Conservation (phyloP, 306 rosid species). For the Quercus aquifolioides region DNA sequence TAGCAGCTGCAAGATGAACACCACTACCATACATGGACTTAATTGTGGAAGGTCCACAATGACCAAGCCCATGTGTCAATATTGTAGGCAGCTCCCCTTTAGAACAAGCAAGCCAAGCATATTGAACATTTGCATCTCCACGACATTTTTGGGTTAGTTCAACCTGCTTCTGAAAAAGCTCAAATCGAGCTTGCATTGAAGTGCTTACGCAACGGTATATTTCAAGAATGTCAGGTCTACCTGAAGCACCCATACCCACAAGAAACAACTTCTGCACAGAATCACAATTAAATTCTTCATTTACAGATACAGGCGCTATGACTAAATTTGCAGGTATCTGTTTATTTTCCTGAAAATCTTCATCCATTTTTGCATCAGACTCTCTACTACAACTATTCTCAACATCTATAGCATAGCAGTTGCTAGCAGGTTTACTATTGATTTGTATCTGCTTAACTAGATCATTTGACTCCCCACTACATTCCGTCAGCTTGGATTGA, state of each 20-base stretch:
- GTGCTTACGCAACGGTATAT: conserved; percentile 40
- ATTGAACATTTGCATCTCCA: conserved; percentile 65
- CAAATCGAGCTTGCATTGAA: conserved; percentile 49
- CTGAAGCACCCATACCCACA: conserved; percentile 42
- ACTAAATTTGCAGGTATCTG: conserved; percentile 26
- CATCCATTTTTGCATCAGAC: conserved; percentile 32
- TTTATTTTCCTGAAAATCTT: conserved; percentile 30
- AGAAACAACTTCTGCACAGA: conserved; percentile 59
- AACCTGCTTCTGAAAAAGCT: conserved; percentile 74
- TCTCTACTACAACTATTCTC: conserved; percentile 57
- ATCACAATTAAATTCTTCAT: conserved; percentile 42
- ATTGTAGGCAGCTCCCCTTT: conserved; percentile 53
- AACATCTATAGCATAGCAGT: conserved; percentile 37
- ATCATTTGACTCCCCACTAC: conserved; percentile 80
- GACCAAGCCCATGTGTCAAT: conserved; percentile 65
- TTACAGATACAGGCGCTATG: conserved; percentile 28
- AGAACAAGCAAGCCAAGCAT: conserved; percentile 81
- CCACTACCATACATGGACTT: conserved; percentile 59
- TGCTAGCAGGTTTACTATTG: conserved; percentile 35
- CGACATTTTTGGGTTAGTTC: conserved; percentile 56
- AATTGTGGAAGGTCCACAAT: conserved; percentile 45
- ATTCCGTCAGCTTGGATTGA: conserved; percentile 48
- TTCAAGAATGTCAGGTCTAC: conserved; percentile 43
- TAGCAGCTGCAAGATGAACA: conserved; percentile 63
- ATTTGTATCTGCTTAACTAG: conserved; percentile 36